phyloP scores from a whole-genome alignment of 345 rosid species.

The Aquilaria malaccensis region DNA sequence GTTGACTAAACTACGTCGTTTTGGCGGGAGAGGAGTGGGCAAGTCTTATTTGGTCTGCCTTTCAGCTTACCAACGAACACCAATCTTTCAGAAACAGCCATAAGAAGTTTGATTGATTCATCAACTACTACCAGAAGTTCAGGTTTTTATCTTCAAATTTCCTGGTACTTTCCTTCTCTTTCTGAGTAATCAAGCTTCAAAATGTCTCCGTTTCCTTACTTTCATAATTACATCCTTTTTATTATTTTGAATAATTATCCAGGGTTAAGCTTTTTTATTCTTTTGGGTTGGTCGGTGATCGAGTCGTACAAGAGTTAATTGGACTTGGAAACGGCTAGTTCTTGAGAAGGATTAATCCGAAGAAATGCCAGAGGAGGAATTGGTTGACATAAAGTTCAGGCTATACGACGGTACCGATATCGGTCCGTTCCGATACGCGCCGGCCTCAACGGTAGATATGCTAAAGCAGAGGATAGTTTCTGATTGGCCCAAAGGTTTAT shows the following conservation, averaged over 20 bases:
- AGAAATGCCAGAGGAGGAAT: slow-evolving; percentile 82
- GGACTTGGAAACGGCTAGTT: slow-evolving; percentile 16
- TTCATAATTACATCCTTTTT: too few relatives aligned
- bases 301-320: slow-evolving; percentile 1
- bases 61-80: slow-evolving; percentile 31
- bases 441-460: slow-evolving; percentile 77
- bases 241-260: too few relatives aligned
- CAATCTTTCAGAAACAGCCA: slow-evolving; percentile 22
- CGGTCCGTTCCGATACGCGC: slow-evolving; percentile 82
- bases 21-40: slow-evolving; percentile 9
- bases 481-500: slow-evolving; percentile 91
- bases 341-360: slow-evolving; percentile 20
- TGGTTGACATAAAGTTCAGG: slow-evolving; percentile 80
- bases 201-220: too few relatives aligned
- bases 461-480: slow-evolving; percentile 87
- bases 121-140: slow-evolving; percentile 5
- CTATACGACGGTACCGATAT: slow-evolving; percentile 88
- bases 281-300: slow-evolving; percentile 14
- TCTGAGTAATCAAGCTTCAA: neutral
- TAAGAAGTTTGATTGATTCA: slow-evolving; percentile 4
- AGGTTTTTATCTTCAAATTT: slow-evolving; percentile 11
- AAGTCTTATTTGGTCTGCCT: slow-evolving; percentile 17
- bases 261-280: neutral
- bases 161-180: neutral
- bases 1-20: slow-evolving; percentile 21